Evolutionary conservation across 148 eudicot species (phyloP).

Genomic region (Polygonum aviculare): DNA sequence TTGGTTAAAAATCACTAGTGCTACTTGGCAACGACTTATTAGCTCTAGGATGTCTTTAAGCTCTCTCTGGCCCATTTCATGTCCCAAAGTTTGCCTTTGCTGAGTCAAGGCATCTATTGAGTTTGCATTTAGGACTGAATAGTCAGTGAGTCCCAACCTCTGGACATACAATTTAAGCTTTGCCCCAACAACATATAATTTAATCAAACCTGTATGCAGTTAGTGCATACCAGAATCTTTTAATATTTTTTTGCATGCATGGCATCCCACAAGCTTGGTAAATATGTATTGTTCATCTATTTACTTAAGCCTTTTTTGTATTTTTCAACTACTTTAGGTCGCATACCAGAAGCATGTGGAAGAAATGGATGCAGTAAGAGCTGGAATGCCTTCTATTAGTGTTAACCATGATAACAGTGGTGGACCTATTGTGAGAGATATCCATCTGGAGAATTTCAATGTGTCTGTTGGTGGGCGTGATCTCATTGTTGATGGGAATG

Average conservation of each 20-base stretch:
- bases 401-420: constrained; percentile 66
- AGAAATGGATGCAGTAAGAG: constrained; percentile 96
- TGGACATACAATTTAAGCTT: background rate
- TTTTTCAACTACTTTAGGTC: constrained; percentile 34
- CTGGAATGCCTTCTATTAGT: constrained; percentile 84
- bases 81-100: background rate
- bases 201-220: background rate
- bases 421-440: constrained; percentile 70
- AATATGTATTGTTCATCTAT: constrained; percentile 7
- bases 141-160: background rate
- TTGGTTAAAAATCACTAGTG: background rate
- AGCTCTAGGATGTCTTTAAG: background rate
- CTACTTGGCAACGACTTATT: background rate
- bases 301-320: background rate
- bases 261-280: background rate
- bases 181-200: background rate
- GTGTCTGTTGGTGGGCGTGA: constrained; percentile 97
- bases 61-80: background rate
- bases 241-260: background rate
- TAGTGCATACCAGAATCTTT: background rate
- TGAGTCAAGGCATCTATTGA: background rate
- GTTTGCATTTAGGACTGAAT: background rate
- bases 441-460: constrained; percentile 85
- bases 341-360: constrained; percentile 75
- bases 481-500: constrained; percentile 74